Base-by-base conservation (phyloP, 805 yeast species). In the Candida nanaspora region DNA sequence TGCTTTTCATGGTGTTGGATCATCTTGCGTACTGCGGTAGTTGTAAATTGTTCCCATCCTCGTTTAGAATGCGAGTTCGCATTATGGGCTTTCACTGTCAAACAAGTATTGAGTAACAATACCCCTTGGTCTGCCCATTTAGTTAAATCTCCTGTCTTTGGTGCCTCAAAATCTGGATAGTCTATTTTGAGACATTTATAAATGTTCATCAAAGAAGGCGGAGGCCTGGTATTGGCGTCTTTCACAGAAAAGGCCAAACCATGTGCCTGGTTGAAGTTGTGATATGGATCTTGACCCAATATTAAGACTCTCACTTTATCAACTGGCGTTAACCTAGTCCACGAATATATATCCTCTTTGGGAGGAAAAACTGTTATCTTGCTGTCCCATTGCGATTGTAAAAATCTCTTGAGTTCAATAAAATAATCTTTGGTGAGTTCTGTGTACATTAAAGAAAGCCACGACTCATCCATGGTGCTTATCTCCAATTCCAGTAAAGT, bases 231-330 rank as follows among this genome's bases (percentile, higher is more conserved):
- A 1, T 74, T 68, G 1, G 96, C 95, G 26, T 84, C 82, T 41
- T 78, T 71, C 1, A 93, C 98, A 18, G 94, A 84, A 51, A 93
- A 93, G 3, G 98, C 98, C 23, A 93, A 65, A 0, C 98, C 98
- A 55, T 93, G 98, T 0, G 98, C 98, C 60, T 93, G 98, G 57
- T 85, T 84, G 51, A 62, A 62, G 58, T 88, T 87, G 61, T 93
- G 98, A 58, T 93, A 93, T 0, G 98, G 98, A 58, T 93, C 98
- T 59, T 93, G 98, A 1, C 98, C 98, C 35, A 93, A 66, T 11
- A 93, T 74, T 1, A 93, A 72, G 22, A 91, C 93, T 53, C 78
- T 80, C 16, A 88, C 84, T 3, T 73, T 59, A 4, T 76, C 66
- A 18, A 91, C 65, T 0, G 96, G 95, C 0, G 98, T 87, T 15